A percentile compares a stretch with the other conserved stretches of the same genome.
phyloP scores from a whole-genome alignment of 78 protist genomes.

The Polysphondylium violaceum region DNA sequence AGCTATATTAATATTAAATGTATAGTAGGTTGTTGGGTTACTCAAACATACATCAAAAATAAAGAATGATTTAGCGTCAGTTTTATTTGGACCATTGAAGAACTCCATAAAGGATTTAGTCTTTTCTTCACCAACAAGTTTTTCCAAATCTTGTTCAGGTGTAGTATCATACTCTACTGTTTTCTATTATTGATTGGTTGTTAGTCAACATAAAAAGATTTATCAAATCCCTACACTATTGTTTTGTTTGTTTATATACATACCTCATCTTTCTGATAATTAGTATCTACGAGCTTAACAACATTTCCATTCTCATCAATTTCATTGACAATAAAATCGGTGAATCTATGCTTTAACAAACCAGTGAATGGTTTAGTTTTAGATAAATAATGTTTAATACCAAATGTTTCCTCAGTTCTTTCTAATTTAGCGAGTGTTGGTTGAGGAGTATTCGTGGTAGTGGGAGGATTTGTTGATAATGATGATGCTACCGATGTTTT shows the following conservation, averaged over 20 bases:
- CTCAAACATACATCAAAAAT: conserved; percentile 9
- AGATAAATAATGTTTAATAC: conserved; percentile 56
- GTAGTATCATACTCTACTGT: neutral
- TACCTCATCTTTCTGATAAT: neutral
- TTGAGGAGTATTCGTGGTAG: neutral
- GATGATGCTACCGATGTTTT: too few relatives aligned
- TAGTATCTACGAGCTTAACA: neutral
- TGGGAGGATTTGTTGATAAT: too few relatives aligned
- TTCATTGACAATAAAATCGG: conserved; percentile 86
- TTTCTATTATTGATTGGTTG: neutral
- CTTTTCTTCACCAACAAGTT: conserved; percentile 51
- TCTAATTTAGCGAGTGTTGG: conserved; percentile 1
- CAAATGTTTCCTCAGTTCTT: conserved; percentile 46
- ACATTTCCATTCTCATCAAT: conserved; percentile 68
- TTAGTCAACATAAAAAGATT: neutral
- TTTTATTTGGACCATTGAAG: conserved; percentile 11
- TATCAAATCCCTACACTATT: too few relatives aligned
- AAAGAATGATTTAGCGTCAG: conserved; percentile 34
- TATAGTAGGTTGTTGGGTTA: too few relatives aligned
- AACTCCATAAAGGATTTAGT: conserved; percentile 18
- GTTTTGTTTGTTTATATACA: neutral
- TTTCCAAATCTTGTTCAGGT: conserved; percentile 27
- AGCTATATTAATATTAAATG: too few relatives aligned
- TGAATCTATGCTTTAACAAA: conserved; percentile 67
- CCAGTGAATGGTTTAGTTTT: conserved; percentile 57